Conservation (phyloP, 2,329 filamentous ascomycete species). For the Neophaeococcomyces mojaviensis region DNA sequence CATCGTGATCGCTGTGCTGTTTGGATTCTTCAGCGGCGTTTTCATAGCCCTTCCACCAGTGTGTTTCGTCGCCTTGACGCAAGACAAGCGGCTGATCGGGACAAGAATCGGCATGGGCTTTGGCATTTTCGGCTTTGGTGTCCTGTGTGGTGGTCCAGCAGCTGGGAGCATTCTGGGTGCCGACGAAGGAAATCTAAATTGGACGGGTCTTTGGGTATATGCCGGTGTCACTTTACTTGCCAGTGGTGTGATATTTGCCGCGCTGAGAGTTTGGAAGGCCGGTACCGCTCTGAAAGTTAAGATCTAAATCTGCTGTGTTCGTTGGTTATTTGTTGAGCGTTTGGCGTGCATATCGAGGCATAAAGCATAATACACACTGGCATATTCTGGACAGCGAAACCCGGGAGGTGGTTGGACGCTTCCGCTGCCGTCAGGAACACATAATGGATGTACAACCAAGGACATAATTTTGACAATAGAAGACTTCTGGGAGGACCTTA, state of each 20-base stretch:
- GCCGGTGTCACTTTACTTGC: slow-evolving; percentile 9
- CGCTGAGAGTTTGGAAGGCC: slow-evolving; percentile 4
- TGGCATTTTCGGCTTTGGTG: slow-evolving; percentile 10
- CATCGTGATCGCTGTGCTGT: slow-evolving; percentile 21
- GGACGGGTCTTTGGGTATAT: slow-evolving; percentile 14
- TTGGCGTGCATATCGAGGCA: too few species aligned
- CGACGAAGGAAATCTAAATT: slow-evolving; percentile 5
- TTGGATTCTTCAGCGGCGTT: slow-evolving; percentile 22
- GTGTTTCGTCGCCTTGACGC: slow-evolving; percentile 16
- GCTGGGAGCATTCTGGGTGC: slow-evolving; percentile 9
- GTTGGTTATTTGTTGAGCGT: too few species aligned
- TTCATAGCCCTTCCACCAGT: slow-evolving; percentile 18
- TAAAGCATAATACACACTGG: too few species aligned
- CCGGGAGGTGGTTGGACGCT: too few species aligned
- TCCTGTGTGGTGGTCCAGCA: slow-evolving; percentile 12
- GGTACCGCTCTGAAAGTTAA: slow-evolving; percentile 11
- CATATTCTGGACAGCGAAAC: too few species aligned
- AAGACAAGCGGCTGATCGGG: slow-evolving; percentile 17
- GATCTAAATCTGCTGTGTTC: slow-evolving; percentile 1
- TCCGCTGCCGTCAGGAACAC: too few species aligned
- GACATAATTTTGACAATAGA: too few species aligned
- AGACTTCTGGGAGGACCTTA: too few species aligned
- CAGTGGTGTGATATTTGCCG: slow-evolving; percentile 4
- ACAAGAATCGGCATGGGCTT: slow-evolving; percentile 17
- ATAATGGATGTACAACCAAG: too few species aligned